These are phyloP conservation scores for Leccinum truebloodii DNA, from an alignment of 768 basidiomycete species.

Conservation along the genomic window DNA sequence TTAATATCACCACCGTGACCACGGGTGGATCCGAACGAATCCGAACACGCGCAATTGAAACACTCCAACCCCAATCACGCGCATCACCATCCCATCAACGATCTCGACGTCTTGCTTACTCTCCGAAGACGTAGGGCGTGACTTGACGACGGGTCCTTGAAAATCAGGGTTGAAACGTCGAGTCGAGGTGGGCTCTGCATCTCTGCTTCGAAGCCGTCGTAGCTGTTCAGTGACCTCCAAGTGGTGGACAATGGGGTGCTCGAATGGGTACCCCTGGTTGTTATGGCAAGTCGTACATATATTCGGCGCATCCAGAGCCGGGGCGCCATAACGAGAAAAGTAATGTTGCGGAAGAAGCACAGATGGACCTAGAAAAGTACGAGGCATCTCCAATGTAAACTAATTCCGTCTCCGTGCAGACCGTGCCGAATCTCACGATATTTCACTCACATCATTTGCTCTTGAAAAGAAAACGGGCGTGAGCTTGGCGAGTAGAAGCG, in stretches of 20 bases:
- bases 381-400: background rate
- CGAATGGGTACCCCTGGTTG: constrained; percentile 12
- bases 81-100: background rate
- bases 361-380: background rate
- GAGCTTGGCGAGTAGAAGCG: background rate
- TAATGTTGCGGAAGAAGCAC: constrained; percentile 2
- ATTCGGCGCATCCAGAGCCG: background rate
- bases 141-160: background rate
- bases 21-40: background rate
- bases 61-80: constrained; percentile 6
- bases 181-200: background rate
- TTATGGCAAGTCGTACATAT: constrained; percentile 8
- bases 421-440: background rate
- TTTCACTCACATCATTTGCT: background rate
- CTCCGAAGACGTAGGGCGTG: constrained; percentile 10
- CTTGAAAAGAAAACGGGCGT: background rate
- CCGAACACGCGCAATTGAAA: constrained; percentile 21
- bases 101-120: background rate
- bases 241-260: constrained; percentile 5
- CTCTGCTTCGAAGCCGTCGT: constrained; percentile 1
- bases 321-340: constrained; percentile 4
- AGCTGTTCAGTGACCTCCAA: background rate
- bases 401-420: background rate
- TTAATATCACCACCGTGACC: background rate
- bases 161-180: background rate